Base-by-base conservation (phyloP, 805 yeast genomes). In the Hanseniaspora pseudoguilliermondii region DNA sequence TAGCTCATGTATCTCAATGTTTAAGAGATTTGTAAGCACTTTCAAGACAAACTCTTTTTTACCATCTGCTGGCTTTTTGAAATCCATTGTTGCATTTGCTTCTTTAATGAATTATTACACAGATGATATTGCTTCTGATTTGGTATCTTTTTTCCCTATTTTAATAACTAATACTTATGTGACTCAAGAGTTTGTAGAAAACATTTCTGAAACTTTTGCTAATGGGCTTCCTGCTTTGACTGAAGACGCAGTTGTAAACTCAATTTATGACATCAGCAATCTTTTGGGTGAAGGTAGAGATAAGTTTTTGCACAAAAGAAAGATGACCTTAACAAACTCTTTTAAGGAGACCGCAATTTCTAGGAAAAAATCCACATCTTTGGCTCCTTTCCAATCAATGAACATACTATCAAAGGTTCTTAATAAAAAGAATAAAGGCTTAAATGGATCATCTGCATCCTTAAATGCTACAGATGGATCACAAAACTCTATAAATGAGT, bases 211-310 rank as follows among this genome's bases (percentile, higher is more conserved):
- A 54, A 70, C 79, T 39, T 78, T 89, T 40, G 84, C 90, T 0
- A 66, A 77, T 49, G 88, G 90, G 3, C 72, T 86, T 60, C 78
- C 77, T 57, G 78, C 80, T 9, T 72, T 85, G 54, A 79, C 89
- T 20, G 91, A 88, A 64, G 96, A 89, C 64, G 80, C 86, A 1
- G 82, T 85, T 23, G 86, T 89, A 9, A 83, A 95, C 8, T 78
- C 91, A 1, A 81, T 93, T 52, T 93, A 93, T 69, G 82, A 95
- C 0, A 74, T 91, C 60, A 80, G 86, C 20, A 93, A 93, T 65
- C 67, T 85, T 58, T 69, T 91, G 35, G 78, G 83, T 52, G 78
- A 74, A 54, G 82, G 76, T 16, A 48, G 54, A 48, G 34, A 36
- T 2, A 46, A 44, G n/a, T 49, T 34, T 25, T 46, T 55, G 27